phyloP scores from a whole-genome alignment of 345 rosid genomes.

The Salix udensis region DNA sequence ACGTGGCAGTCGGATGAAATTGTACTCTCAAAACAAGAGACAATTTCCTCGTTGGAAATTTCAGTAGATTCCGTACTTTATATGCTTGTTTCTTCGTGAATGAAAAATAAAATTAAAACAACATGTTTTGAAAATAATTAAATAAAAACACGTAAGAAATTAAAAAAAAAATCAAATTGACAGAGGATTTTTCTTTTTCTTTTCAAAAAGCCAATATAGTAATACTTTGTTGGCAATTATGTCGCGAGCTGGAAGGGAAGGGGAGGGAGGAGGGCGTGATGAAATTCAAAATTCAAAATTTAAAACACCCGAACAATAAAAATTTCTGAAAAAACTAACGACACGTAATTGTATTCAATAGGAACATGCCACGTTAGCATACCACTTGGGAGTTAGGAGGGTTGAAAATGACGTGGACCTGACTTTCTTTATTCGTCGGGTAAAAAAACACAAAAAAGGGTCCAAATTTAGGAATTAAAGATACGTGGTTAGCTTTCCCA shows the following conservation, averaged over 20 bases:
- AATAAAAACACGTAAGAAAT: no score
- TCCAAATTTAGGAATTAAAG: conserved; percentile 6
- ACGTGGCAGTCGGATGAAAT: no score
- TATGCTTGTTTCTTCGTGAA: no score
- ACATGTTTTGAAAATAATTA: no score
- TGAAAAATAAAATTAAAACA: no score
- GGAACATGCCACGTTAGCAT: conserved; percentile 16
- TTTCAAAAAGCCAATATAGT: no score
- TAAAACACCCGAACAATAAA: not conserved
- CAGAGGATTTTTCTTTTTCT: no score
- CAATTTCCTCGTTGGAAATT: no score
- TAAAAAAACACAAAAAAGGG: not conserved
- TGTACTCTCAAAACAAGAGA: no score
- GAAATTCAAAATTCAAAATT: conserved; percentile 24
- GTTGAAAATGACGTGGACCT: conserved; percentile 27
- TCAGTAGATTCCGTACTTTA: no score
- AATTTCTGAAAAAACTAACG: not conserved
- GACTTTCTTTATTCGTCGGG: not conserved
- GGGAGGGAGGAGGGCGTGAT: not conserved
- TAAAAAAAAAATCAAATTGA: no score
- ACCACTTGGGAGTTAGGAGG: not conserved
- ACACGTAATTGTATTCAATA: conserved; percentile 12
- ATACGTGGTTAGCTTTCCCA: conserved; percentile 2
- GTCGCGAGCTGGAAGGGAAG: not conserved
- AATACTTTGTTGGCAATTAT: no score